Evolutionary conservation across 1,139 yeast species (phyloP).

Genomic region (Scheffersomyces lignicola): DNA sequence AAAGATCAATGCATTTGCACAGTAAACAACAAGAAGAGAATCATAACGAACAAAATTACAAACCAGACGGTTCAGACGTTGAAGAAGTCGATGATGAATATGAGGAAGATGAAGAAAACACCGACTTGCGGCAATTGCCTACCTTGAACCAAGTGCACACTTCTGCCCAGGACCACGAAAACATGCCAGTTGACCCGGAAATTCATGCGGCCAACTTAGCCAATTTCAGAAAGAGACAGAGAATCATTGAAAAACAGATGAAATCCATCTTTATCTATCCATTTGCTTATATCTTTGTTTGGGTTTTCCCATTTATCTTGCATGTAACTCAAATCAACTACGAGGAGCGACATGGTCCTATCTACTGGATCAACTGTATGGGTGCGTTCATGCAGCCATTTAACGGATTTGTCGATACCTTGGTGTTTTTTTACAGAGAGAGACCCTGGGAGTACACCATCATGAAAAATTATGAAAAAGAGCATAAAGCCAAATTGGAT

Average conservation of each 20-base stretch:
- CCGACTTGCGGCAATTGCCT: not conserved
- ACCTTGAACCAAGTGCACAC: slow-evolving; percentile 7
- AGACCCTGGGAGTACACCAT: slow-evolving; percentile 67
- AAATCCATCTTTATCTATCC: slow-evolving; percentile 83
- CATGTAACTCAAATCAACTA: slow-evolving; percentile 59
- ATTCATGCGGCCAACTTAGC: slow-evolving; percentile 62
- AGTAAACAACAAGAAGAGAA: slow-evolving; percentile 4
- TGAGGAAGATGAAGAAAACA: slow-evolving; percentile 10
- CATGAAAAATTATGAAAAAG: slow-evolving; percentile 40
- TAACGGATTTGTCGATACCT: slow-evolving; percentile 74
- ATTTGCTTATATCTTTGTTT: slow-evolving; percentile 70
- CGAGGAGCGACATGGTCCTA: slow-evolving; percentile 49
- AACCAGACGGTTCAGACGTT: slow-evolving; percentile 5
- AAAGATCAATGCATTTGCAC: slow-evolving; percentile 7
- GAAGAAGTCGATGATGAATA: slow-evolving; percentile 11
- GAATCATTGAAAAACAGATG: slow-evolving; percentile 74
- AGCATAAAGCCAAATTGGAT: slow-evolving; percentile 33
- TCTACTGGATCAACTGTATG: slow-evolving; percentile 64
- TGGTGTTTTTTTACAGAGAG: slow-evolving; percentile 76
- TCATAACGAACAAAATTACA: not conserved
- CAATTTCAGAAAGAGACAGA: slow-evolving; percentile 60
- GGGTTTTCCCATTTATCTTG: slow-evolving; percentile 80
- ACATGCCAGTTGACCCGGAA: slow-evolving; percentile 24
- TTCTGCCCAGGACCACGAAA: slow-evolving; percentile 8
- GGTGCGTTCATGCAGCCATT: slow-evolving; percentile 80